Base-by-base conservation (phyloP, 2,329 filamentous ascomycete genomes). In the Scleromitrula shiraiana region DNA sequence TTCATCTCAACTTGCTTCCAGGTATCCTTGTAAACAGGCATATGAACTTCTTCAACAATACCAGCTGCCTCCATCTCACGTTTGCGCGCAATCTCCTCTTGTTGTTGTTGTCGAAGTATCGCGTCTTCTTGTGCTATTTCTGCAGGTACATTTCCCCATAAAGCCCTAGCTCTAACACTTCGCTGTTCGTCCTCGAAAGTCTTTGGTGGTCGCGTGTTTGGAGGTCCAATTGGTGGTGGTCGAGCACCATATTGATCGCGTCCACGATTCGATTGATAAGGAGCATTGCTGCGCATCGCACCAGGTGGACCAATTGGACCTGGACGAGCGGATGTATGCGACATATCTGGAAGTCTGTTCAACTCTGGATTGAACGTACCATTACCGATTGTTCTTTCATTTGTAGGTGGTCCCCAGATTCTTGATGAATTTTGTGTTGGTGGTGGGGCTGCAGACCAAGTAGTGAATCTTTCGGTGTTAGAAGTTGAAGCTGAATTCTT, bases 361-460 rank as follows among this genome's bases (percentile, higher is more conserved):
- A 83, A 71, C 55, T 80, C 78, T 10, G 78, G 73, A 49, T 77
- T 80, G 59, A 90, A 90, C 0, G 84, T 88, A 36, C 85, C 85
- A 62, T 90, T 90, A 3, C 85, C 85, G 17, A 90, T 78, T 9
- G 78, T 81, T 46, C 81, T 76, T 55, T 86, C 81, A 57, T 77
- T 82, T 46, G 79, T 78, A 12, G n/a, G 82, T 36, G 83, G 79
- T 15, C 81, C 85, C 85, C 85, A 90, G 15, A 89, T 82, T 40
- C 75, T 71, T 10, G 61, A 65, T 20, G 69, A 54, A 37, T 70
- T 67, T 40, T 73, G 74, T 30, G 67, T 61, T 22, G 58, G 57
- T 24, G 54, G 62, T 17, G 57, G 57, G 12, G 55, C 53, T 29
- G 57, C 50, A 27, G 57, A 59, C 78, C 79, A 82, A 1, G 72